Percentiles rank a stretch among this genome's conserved stretches.
Evolutionary conservation across 208 protist species (phyloP).

Genomic region (Blechomonas ayalai): DNA sequence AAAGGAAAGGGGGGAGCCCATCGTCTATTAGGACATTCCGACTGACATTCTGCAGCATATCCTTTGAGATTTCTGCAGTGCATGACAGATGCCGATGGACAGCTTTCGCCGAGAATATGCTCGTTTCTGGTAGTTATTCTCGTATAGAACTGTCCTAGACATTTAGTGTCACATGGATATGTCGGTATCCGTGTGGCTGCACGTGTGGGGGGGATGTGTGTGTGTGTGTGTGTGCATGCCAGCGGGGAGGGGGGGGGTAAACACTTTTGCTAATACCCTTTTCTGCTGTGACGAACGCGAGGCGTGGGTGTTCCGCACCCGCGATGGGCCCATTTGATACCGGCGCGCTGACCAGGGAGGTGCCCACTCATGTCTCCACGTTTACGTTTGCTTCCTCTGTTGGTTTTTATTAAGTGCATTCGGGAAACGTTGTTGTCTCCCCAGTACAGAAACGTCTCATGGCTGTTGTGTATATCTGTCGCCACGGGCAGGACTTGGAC

Average conservation of each 20-base stretch:
- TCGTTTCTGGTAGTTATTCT: slow-evolving; percentile 12
- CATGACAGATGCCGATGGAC: too few relatives aligned
- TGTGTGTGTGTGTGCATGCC: too few relatives aligned
- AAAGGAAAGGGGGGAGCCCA: background rate
- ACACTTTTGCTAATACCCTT: too few relatives aligned
- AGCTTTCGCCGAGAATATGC: slow-evolving; percentile 26
- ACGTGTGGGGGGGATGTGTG: too few relatives aligned
- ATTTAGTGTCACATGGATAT: too few relatives aligned
- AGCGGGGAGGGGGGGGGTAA: too few relatives aligned
- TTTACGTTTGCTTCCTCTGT: background rate
- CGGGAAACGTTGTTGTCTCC: background rate
- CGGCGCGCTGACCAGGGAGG: too few relatives aligned
- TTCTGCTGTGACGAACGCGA: too few relatives aligned
- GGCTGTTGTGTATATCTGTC: slow-evolving; percentile 65
- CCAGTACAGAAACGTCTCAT: slow-evolving; percentile 5
- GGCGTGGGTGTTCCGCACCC: too few relatives aligned
- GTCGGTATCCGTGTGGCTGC: too few relatives aligned
- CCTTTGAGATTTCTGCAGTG: background rate
- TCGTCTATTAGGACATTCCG: background rate
- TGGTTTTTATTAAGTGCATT: background rate
- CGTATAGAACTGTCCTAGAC: slow-evolving; percentile 43
- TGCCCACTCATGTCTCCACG: background rate
- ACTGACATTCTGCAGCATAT: background rate
- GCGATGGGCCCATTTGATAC: too few relatives aligned
- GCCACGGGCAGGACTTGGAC: slow-evolving; percentile 88